Evolutionary conservation across 2,329 filamentous ascomycete genomes (phyloP), one percentile per base, ranked within the genome.

Genomic region (Paecilomyces dactylethromorphus): DNA sequence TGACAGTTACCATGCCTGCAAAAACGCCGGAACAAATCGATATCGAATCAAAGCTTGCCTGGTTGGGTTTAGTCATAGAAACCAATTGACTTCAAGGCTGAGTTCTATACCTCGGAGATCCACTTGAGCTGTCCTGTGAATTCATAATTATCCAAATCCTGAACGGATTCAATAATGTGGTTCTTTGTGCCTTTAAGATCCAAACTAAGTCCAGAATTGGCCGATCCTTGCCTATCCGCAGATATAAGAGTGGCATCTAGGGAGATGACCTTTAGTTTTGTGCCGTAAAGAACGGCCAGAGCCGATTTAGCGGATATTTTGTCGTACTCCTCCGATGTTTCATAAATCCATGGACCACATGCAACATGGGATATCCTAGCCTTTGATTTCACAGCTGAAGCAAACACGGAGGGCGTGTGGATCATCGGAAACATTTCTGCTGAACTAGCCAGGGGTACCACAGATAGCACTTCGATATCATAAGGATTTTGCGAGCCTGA

Each of bases 81-180:
- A 64, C 53, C 22, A 0, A 35, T 13, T 22, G 50, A 8, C 11
- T 22, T 33, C 12, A n/a, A 39, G 24, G 33, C 21, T 53, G 4
- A 10, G 26, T 18, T 18, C 45, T 69, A 31, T 69, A 76, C 73
- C 31, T 61, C 61, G 45, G 63, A 60, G 31, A 71, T 49, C 72
- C 72, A 76, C 31, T 63, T 52, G 4, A 75, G 54, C 12, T 71
- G 71, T 0, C 73, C 72, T 11, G 63, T 67, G n/a, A 71, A 64
- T 12, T 67, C 61, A 39, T 64, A 62, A 7, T 56, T 32, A 1
- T 60, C 54, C 57, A 65, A 56, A 15, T 56, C 39, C 13, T 59
- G 31, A 21, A 57, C 45, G 32, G 53, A 54, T 2, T 56, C 13
- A n/a, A 35, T 7, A 39, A 58, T n/a, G 5, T 55, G 29, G 59